Percentiles rank a stretch among this genome's conserved stretches.
Conservation (phyloP, 257 asterid species). For the Jasminum sambac region DNA sequence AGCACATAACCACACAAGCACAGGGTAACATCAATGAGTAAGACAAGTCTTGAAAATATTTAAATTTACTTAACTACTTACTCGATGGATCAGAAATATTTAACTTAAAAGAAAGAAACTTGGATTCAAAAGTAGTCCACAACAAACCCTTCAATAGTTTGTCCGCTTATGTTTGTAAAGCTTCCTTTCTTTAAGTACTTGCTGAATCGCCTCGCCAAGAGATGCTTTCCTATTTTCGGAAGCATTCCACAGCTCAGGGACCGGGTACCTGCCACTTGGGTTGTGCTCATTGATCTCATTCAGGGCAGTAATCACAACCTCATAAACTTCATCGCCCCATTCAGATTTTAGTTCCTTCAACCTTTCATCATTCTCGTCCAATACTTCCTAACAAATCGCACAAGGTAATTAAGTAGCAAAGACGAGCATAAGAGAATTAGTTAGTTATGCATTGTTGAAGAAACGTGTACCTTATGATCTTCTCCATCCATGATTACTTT, state of each 20-base stretch:
- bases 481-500: slow-evolving; percentile 54
- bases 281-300: slow-evolving; percentile 54
- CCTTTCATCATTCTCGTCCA: slow-evolving; percentile 56
- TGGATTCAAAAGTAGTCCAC: too few relatives aligned
- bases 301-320: slow-evolving; percentile 40
- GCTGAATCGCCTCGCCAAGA: slow-evolving; percentile 37
- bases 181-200: slow-evolving; percentile 48
- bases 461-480: slow-evolving; percentile 46
- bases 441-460: neutral
- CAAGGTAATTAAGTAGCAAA: neutral
- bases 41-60: too few relatives aligned
- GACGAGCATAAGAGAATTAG: slow-evolving; percentile 11
- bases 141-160: too few relatives aligned
- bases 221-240: slow-evolving; percentile 36
- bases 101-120: too few relatives aligned
- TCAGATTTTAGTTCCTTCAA: slow-evolving; percentile 39
- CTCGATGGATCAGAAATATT: too few relatives aligned
- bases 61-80: too few relatives aligned
- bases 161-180: slow-evolving; percentile 5
- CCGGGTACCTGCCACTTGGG: slow-evolving; percentile 60
- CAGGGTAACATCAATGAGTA: too few relatives aligned
- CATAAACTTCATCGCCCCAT: slow-evolving; percentile 39
- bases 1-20: too few relatives aligned
- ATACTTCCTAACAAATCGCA: slow-evolving; percentile 34
- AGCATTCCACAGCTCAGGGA: slow-evolving; percentile 49